A percentile compares a stretch with the other conserved stretches of the same genome.
These are phyloP conservation scores for Camelina sativa DNA, from an alignment of 345 rosid species.

Conservation along the genomic window DNA sequence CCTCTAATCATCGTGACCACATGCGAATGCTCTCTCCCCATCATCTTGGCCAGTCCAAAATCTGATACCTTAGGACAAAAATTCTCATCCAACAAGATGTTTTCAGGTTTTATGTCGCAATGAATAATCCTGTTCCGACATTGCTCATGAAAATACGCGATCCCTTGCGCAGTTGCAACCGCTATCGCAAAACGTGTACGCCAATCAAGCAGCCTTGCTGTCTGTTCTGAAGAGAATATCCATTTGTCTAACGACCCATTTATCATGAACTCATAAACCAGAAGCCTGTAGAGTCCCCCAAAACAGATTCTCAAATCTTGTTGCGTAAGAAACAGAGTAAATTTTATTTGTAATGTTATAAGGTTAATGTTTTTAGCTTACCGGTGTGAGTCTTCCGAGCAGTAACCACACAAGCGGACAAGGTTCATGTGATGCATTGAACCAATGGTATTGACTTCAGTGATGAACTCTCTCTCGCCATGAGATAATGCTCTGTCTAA, in stretches of 20 bases:
- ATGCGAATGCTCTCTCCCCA: conserved; percentile 74
- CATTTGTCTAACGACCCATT: conserved; percentile 78
- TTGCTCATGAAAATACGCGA: conserved; percentile 78
- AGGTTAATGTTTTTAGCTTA: conserved; percentile 31
- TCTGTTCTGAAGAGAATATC: conserved; percentile 57
- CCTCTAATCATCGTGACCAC: conserved; percentile 80
- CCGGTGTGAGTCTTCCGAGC: conserved; percentile 79
- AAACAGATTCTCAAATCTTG: background rate
- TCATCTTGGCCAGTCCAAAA: conserved; percentile 74
- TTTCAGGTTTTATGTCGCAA: conserved; percentile 77
- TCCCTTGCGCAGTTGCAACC: conserved; percentile 69
- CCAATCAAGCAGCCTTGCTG: conserved; percentile 60
- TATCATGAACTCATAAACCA: conserved; percentile 79
- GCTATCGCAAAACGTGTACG: conserved; percentile 62
- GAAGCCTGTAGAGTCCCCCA: conserved; percentile 52
- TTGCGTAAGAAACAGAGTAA: background rate
- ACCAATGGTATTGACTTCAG: conserved; percentile 89
- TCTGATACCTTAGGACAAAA: conserved; percentile 75
- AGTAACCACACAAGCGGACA: conserved; percentile 75
- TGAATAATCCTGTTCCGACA: conserved; percentile 72
- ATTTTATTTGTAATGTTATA: background rate
- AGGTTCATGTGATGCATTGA: conserved; percentile 89
- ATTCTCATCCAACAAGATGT: conserved; percentile 62
- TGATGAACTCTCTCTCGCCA: conserved; percentile 69
- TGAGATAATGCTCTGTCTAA: conserved; percentile 69